A percentile compares a stretch with the other conserved stretches of the same genome.
These are phyloP conservation scores for Salvia splendens DNA, from an alignment of 257 asterid species.

Conservation along the genomic window DNA sequence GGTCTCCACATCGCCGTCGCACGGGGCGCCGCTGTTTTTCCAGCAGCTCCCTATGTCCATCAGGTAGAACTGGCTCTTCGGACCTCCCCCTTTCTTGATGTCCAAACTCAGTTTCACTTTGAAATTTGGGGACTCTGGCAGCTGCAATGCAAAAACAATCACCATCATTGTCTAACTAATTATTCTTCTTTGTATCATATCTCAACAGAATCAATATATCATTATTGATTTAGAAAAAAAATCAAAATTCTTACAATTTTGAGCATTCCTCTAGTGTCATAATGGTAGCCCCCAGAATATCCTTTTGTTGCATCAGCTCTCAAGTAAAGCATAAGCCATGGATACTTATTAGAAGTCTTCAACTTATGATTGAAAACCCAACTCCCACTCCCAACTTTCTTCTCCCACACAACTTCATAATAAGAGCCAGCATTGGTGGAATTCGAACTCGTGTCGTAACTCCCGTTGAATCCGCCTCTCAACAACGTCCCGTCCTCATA, in stretches of 20 bases:
- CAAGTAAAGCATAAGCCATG: slow-evolving; percentile 78
- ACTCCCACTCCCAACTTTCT: slow-evolving; percentile 56
- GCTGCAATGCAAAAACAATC: slow-evolving; percentile 32
- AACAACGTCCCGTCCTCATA: slow-evolving; percentile 21
- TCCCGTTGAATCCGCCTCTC: slow-evolving; percentile 67
- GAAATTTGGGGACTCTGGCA: slow-evolving; percentile 66
- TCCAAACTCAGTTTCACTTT: slow-evolving; percentile 55
- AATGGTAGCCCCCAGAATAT: slow-evolving; percentile 74
- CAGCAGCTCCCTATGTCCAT: slow-evolving; percentile 79
- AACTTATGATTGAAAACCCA: slow-evolving; percentile 66
- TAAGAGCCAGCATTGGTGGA: slow-evolving; percentile 34
- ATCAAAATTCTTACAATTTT: slow-evolving; percentile 9
- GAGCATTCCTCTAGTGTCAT: slow-evolving; percentile 65
- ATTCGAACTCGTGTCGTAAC: slow-evolving; percentile 36
- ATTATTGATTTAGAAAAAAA: neutral
- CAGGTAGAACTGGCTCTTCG: slow-evolving; percentile 70
- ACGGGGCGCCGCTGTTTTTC: slow-evolving; percentile 62
- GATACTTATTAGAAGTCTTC: slow-evolving; percentile 57
- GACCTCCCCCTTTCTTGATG: slow-evolving; percentile 62
- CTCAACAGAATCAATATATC: neutral
- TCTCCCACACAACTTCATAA: slow-evolving; percentile 67
- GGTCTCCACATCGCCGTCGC: slow-evolving; percentile 59
- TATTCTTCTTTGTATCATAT: neutral
- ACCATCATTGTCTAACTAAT: neutral
- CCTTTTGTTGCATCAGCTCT: slow-evolving; percentile 79